Percentiles rank a stretch among this genome's conserved stretches.
These are phyloP conservation scores for Pythium sp. DNA, from an alignment of 352 stramenopile species.

Conservation along the genomic window DNA sequence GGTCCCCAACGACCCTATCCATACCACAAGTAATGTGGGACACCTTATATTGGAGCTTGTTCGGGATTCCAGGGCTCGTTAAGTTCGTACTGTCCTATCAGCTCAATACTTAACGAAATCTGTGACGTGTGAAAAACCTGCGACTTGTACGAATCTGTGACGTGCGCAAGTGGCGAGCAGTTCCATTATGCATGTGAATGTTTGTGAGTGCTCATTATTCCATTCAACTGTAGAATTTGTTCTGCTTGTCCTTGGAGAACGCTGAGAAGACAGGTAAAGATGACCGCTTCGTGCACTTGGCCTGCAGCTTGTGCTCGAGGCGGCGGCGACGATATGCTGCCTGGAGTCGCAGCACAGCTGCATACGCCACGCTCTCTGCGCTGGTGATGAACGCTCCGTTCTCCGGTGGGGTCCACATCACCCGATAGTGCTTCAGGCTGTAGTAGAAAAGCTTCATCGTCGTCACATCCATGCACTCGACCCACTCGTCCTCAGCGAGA, in stretches of 20 bases:
- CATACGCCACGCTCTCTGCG: slow-evolving; percentile 51
- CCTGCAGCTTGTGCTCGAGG: slow-evolving; percentile 38
- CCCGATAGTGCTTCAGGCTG: slow-evolving; percentile 50
- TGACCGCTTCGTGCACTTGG: slow-evolving; percentile 46
- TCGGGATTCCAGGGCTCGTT: no score
- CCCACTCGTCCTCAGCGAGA: slow-evolving; percentile 63
- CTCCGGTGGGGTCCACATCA: slow-evolving; percentile 33
- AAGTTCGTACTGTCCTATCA: no score
- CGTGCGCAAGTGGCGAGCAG: not conserved
- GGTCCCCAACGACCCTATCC: not conserved
- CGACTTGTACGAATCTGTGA: not conserved
- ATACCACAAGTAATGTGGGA: not conserved
- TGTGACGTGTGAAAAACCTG: not conserved
- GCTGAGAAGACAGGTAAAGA: slow-evolving; percentile 52
- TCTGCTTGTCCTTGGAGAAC: slow-evolving; percentile 21
- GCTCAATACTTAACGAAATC: no score
- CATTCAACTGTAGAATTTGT: slow-evolving; percentile 6
- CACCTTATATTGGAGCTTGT: no score
- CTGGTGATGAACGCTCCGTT: slow-evolving; percentile 48
- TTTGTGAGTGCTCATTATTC: no score
- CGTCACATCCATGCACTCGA: slow-evolving; percentile 51
- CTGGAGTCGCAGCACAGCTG: slow-evolving; percentile 54
- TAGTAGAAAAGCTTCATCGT: slow-evolving; percentile 63
- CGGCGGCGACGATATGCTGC: slow-evolving; percentile 51
- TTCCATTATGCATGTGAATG: not conserved